Conservation (phyloP, 768 basidiomycete genomes). For the Naganishia onofrii region DNA sequence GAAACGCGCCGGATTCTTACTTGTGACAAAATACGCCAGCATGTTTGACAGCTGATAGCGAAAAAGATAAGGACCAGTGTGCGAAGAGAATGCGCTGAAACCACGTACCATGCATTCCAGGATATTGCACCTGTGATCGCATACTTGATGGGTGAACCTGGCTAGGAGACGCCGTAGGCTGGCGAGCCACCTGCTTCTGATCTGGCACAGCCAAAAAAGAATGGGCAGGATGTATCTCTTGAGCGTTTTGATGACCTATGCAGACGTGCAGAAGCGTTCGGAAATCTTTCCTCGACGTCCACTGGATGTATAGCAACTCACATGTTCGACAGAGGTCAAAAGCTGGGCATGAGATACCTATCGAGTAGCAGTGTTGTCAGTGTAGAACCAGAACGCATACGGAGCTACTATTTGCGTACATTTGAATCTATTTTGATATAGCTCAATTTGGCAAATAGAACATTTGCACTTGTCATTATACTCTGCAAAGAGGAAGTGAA, state of each 20-base stretch:
- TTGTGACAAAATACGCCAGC: conserved; percentile 80
- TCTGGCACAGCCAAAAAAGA: conserved; percentile 80
- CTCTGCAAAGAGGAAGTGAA: conserved; percentile 56
- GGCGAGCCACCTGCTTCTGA: conserved; percentile 40
- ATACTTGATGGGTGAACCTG: not conserved
- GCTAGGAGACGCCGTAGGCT: not conserved
- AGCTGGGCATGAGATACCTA: conserved; percentile 65
- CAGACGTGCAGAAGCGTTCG: not conserved
- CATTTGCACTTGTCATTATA: conserved; percentile 74
- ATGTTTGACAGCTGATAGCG: conserved; percentile 66
- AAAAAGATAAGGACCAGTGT: not conserved
- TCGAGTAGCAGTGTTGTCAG: not conserved
- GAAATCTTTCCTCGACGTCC: not conserved
- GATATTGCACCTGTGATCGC: not conserved
- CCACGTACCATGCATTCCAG: conserved; percentile 3
- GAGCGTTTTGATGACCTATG: conserved; percentile 66
- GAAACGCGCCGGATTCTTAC: conserved; percentile 57
- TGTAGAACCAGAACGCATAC: too few species aligned
- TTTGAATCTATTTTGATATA: conserved; percentile 70
- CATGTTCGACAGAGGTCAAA: conserved; percentile 79
- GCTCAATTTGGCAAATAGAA: conserved; percentile 71
- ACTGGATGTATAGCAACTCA: conserved; percentile 48
- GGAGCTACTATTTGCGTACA: too few species aligned
- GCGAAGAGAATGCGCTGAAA: not conserved
- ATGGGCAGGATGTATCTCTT: conserved; percentile 86